Conservation (phyloP, 1,284 basidiomycete genomes). For the Coniophora puteana region DNA sequence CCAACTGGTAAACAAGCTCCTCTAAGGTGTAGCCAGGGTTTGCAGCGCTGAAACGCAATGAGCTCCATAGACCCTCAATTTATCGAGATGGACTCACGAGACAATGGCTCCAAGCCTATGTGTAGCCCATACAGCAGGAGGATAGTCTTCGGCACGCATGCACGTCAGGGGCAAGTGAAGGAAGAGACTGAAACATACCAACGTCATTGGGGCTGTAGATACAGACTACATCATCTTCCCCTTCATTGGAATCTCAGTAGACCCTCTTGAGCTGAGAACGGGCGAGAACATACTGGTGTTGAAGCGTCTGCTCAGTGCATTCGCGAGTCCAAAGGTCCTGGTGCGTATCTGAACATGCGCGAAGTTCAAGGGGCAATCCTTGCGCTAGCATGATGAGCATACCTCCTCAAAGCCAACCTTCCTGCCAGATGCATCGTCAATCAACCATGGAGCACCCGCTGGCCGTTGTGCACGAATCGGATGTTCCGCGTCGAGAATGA, state of each 20-base stretch:
- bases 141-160: conserved; percentile 52
- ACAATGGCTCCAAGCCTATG: conserved; percentile 71
- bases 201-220: conserved; percentile 67
- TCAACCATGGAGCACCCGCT: conserved; percentile 51
- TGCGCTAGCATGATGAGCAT: conserved; percentile 14
- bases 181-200: conserved; percentile 32
- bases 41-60: conserved; percentile 35
- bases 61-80: too few species aligned
- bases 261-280: neutral
- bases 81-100: conserved; percentile 38
- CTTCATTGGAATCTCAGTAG: conserved; percentile 22
- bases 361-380: neutral
- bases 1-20: conserved; percentile 49
- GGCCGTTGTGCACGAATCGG: conserved; percentile 45
- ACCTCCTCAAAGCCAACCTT: conserved; percentile 49
- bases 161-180: neutral
- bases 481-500: conserved; percentile 58
- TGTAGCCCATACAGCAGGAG: conserved; percentile 68
- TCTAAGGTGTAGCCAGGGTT: conserved; percentile 54
- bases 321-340: conserved; percentile 57
- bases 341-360: conserved; percentile 43
- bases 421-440: conserved; percentile 59
- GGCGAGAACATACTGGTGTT: conserved; percentile 32
- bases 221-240: conserved; percentile 55
- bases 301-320: conserved; percentile 45